These are phyloP conservation scores for Mentha longifolia DNA, from an alignment of 257 asterid species.

Conservation along the genomic window DNA sequence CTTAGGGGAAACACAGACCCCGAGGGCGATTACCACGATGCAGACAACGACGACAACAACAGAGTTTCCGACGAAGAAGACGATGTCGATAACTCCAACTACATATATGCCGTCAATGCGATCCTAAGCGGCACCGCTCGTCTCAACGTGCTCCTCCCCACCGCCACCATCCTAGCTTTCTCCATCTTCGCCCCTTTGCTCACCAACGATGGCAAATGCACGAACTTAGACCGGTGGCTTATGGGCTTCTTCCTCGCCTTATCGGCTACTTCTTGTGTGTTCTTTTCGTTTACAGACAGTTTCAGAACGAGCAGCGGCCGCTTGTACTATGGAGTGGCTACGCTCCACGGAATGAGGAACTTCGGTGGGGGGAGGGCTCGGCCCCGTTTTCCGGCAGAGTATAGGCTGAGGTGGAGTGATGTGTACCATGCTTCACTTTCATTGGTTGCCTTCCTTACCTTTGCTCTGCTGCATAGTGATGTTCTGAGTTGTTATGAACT, in stretches of 20 bases:
- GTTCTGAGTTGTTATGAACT: constrained; percentile 55
- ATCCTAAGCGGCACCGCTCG: constrained; percentile 60
- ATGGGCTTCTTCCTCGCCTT: constrained; percentile 46
- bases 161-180: constrained; percentile 64
- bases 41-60: background rate
- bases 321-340: constrained; percentile 64
- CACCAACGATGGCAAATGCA: constrained; percentile 60
- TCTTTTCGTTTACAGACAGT: constrained; percentile 65
- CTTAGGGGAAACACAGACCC: constrained; percentile 36
- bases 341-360: constrained; percentile 53
- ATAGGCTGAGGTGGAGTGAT: constrained; percentile 58
- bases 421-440: constrained; percentile 53
- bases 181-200: constrained; percentile 57
- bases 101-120: constrained; percentile 53
- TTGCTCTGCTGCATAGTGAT: constrained; percentile 55
- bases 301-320: constrained; percentile 52
- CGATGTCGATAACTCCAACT: constrained; percentile 43
- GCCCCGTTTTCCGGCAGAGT: constrained; percentile 43
- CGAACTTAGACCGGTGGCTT: constrained; percentile 45
- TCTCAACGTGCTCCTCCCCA: constrained; percentile 62
- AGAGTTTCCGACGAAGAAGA: constrained; percentile 34
- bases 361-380: constrained; percentile 53
- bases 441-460: constrained; percentile 53
- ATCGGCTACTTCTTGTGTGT: constrained; percentile 49
- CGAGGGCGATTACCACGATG: constrained; percentile 22